Evolutionary conservation across 2,329 filamentous ascomycete genomes (phyloP), one percentile per base, ranked within the genome.

Genomic region (Cladosporium austrohemisphaericum): DNA sequence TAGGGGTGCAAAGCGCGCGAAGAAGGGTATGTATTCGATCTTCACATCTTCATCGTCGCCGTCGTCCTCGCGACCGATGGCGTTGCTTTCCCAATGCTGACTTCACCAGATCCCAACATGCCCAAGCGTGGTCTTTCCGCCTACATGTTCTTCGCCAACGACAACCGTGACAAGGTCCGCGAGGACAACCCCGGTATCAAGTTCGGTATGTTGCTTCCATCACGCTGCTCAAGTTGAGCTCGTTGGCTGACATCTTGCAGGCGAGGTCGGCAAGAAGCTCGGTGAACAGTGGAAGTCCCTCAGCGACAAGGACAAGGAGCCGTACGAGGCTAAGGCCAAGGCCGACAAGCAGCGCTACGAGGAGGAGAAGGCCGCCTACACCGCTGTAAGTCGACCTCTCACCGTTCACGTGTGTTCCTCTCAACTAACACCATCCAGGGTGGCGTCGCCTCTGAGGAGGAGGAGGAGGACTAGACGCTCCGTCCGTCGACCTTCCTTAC

Each of bases 81-180:
- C 25, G 26, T 31, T 1, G n/a, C 2, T n/a, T 13, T 6, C 11
- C 16, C 37, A 5, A 33, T 41, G 25, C 57, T 59, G 41, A 62
- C 57, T 31, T 10, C 6, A 4, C 25, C 64, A 95, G 91, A 96
- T 75, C 90, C 90, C 74, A 96, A 96, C 76, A 92, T 91, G 54
- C 93, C 93, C 71, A 98, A 97, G 90, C 90, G 93, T 75, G 93
- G 92, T 78, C 88, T 98, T 43, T 97, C 93, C 47, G 93, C 93
- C 57, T 98, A 98, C 84, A 98, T 98, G 93, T 97, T 97, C 86
- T 98, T 97, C 72, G 93, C 93, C 83, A 97, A 97, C 69, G 93
- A 97, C 76, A 89, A 96, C 77, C 91, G 93, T 64, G 92, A 97
- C 70, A 95, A 93, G 72, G 93, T 98, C 63, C 89, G 93, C 64